Evolutionary conservation across 257 asterid genomes (phyloP), one percentile per base, ranked within the genome.

Genomic region (Sherardia arvensis): DNA sequence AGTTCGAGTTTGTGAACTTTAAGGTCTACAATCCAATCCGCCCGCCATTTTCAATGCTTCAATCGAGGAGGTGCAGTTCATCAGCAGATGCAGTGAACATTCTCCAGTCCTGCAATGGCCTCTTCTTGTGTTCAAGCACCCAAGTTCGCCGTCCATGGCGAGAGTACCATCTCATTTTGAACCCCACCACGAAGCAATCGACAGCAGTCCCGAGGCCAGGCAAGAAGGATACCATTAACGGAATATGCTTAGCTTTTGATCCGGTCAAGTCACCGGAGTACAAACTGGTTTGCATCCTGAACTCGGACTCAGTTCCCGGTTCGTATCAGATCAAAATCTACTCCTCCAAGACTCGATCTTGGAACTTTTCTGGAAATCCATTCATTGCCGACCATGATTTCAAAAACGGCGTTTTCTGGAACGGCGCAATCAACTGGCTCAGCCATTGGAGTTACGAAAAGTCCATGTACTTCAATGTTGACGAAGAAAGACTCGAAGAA

Each of bases 71-170:
- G 34, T n/a, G n/a, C n/a, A 8, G 34, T 32, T 65, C 78, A 70
- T 26, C 43, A 58, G 64, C 65, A 36, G 65, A 11, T 22, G 11
- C 36, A 32, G 67, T 73, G 43, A 45, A 15, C 23, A 71, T 79
- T 59, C 3, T 72, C 55, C 66, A 71, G 30, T 80, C 74, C 25
- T 76, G 81, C 65, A 79, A 74, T 53, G 81, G 80, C 23, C 61
- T 77, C 21, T 53, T 76, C 60, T 74, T 74, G 12, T 80, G 83
- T 58, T 64, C 72, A 23, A 67, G 71, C 28, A 32, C 34, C 20
- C 69, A 22, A 7, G 8, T 23, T 26, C 47, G n/a, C 29, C 40
- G 48, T 0, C 36, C 26, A 27, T 57, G 29, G 26, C 47, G 3
- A 14, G 49, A 60, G 26, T 61, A 65, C 61, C 64, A 69, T 40